Conservation (phyloP, 257 asterid species). For the Solanum virginianum region DNA sequence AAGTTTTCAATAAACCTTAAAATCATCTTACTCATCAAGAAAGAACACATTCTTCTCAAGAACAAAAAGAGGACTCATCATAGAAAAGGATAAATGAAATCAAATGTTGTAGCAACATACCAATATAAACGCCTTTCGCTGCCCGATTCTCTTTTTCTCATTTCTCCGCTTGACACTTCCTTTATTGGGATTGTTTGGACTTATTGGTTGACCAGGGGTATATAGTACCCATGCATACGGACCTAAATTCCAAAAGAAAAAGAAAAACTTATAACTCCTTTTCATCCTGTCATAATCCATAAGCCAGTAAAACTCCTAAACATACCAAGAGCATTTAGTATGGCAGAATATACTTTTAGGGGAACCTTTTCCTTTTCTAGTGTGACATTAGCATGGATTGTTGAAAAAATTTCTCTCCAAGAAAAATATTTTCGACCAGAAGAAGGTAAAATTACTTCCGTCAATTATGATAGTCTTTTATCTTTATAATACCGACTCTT, state of each 20-base stretch:
- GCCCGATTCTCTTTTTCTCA: constrained; percentile 69
- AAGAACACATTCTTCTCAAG: background rate
- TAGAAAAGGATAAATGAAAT: background rate
- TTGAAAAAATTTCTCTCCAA: background rate
- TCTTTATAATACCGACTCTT: background rate
- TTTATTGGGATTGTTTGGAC: constrained; percentile 63
- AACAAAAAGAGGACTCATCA: background rate
- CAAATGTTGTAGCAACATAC: constrained; percentile 10
- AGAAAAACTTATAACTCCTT: background rate
- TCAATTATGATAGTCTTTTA: background rate
- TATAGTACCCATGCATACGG: constrained; percentile 51
- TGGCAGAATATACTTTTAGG: background rate
- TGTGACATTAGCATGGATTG: background rate
- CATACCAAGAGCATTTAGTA: background rate
- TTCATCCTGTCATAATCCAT: background rate
- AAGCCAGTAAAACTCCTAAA: background rate
- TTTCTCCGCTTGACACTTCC: constrained; percentile 79
- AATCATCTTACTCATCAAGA: background rate
- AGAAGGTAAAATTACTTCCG: background rate
- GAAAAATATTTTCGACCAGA: background rate
- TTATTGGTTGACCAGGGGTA: constrained; percentile 58
- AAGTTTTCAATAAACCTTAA: background rate
- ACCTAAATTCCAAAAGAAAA: constrained; percentile 24
- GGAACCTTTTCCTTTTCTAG: background rate
- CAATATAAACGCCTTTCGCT: constrained; percentile 52